phyloP scores from a whole-genome alignment of 306 rosid genomes.

The Casuarina glauca region DNA sequence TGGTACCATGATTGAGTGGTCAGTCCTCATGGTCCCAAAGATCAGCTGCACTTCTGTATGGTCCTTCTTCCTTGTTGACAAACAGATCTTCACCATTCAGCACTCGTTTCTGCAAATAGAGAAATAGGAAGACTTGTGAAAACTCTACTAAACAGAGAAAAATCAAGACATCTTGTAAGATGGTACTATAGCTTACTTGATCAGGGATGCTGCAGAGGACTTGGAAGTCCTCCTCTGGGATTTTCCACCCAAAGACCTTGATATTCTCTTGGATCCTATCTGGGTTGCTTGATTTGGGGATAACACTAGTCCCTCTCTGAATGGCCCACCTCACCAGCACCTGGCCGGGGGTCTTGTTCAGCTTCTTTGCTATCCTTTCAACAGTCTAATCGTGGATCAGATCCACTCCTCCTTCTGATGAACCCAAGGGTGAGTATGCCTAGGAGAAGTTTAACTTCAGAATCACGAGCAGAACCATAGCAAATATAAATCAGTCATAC shows the following conservation, averaged over 20 bases:
- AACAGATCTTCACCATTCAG: constrained; percentile 45
- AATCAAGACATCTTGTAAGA: background rate
- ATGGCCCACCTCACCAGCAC: constrained; percentile 57
- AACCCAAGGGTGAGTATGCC: constrained; percentile 58
- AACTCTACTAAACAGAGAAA: background rate
- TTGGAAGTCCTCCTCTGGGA: constrained; percentile 45
- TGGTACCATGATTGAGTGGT: too few species aligned
- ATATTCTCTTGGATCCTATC: constrained; percentile 49
- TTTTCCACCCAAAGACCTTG: constrained; percentile 43
- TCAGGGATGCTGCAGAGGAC: constrained; percentile 33
- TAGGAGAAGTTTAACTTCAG: constrained; percentile 2
- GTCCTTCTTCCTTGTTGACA: constrained; percentile 44
- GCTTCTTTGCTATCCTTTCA: constrained; percentile 45
- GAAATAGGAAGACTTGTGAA: too few species aligned
- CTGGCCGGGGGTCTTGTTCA: constrained; percentile 51
- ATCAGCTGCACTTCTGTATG: constrained; percentile 30
- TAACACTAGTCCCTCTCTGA: constrained; percentile 59
- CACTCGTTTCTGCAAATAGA: constrained; percentile 34
- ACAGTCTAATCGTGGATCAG: constrained; percentile 45
- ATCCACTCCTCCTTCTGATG: constrained; percentile 46
- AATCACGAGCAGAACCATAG: background rate
- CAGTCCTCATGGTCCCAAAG: constrained; percentile 23
- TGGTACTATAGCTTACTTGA: constrained; percentile 26
- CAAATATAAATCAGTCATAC: background rate
- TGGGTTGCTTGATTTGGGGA: constrained; percentile 45